phyloP scores from a whole-genome alignment of 805 yeast genomes.

The Pichia deserticola region DNA sequence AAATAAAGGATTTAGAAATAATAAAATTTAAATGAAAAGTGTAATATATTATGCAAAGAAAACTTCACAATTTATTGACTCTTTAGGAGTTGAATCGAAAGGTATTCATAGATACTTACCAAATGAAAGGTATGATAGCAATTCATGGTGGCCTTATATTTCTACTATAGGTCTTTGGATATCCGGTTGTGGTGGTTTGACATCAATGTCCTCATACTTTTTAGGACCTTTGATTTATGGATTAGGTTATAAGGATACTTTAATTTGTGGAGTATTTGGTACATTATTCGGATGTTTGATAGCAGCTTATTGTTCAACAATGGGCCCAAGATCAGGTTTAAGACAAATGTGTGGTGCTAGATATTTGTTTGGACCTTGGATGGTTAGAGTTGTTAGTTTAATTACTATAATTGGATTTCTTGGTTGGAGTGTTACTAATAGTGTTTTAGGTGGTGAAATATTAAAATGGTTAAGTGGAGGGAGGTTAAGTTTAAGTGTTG shows the following conservation, averaged over 20 bases:
- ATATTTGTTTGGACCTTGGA: slow-evolving; percentile 79
- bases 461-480: slow-evolving; percentile 58
- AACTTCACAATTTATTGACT: slow-evolving; percentile 36
- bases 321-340: slow-evolving; percentile 90
- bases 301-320: slow-evolving; percentile 75
- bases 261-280: slow-evolving; percentile 57
- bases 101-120: slow-evolving; percentile 76
- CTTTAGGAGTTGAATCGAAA: slow-evolving; percentile 60
- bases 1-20: background rate
- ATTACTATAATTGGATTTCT: slow-evolving; percentile 67
- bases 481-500: slow-evolving; percentile 61
- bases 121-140: slow-evolving; percentile 33
- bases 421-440: slow-evolving; percentile 94
- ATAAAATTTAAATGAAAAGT: background rate
- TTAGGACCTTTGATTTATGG: slow-evolving; percentile 68
- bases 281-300: slow-evolving; percentile 61
- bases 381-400: slow-evolving; percentile 67
- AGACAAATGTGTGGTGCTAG: slow-evolving; percentile 83
- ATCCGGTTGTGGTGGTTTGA: slow-evolving; percentile 80
- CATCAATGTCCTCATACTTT: slow-evolving; percentile 80
- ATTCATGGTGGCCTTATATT: slow-evolving; percentile 16
- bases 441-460: slow-evolving; percentile 84
- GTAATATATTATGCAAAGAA: slow-evolving; percentile 8
- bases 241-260: slow-evolving; percentile 57
- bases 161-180: slow-evolving; percentile 72